Conservation (phyloP, 768 basidiomycete genomes). For the Candolleomyces aberdarensis region DNA sequence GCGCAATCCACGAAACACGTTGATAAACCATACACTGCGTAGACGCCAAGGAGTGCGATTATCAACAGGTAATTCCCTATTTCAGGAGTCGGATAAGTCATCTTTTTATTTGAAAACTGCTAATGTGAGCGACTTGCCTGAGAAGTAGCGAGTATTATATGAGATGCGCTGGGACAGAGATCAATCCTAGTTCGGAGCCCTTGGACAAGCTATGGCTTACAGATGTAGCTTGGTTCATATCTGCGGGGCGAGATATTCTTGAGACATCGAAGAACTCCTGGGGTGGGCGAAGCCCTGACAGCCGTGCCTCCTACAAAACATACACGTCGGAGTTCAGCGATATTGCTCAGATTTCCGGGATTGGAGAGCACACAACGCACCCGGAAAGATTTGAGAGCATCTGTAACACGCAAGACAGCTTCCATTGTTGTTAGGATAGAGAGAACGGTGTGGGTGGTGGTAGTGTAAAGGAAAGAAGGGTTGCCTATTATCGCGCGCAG, state of each 20-base stretch:
- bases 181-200: background rate
- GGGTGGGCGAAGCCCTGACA: conserved; percentile 70
- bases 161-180: conserved; percentile 67
- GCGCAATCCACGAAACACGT: background rate
- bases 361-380: conserved; percentile 34
- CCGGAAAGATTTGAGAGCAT: conserved; percentile 66
- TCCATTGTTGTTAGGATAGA: conserved; percentile 50
- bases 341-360: background rate
- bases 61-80: conserved; percentile 87
- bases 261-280: conserved; percentile 83
- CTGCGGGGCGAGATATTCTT: conserved; percentile 79
- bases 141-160: conserved; percentile 91
- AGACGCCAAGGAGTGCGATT: conserved; percentile 74
- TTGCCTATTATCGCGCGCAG: background rate
- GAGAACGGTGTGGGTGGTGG: conserved; percentile 13
- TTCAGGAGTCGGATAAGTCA: conserved; percentile 2
- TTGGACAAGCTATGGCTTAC: conserved; percentile 38
- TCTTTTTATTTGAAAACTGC: background rate
- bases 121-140: conserved; percentile 40
- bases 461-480: conserved; percentile 6
- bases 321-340: conserved; percentile 1
- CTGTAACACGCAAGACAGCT: conserved; percentile 56
- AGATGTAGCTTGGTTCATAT: conserved; percentile 74
- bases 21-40: conserved; percentile 61
- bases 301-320: conserved; percentile 66